Conservation (phyloP, 176 grass and related monocot genomes). For the Chrysopogon serrulatus region DNA sequence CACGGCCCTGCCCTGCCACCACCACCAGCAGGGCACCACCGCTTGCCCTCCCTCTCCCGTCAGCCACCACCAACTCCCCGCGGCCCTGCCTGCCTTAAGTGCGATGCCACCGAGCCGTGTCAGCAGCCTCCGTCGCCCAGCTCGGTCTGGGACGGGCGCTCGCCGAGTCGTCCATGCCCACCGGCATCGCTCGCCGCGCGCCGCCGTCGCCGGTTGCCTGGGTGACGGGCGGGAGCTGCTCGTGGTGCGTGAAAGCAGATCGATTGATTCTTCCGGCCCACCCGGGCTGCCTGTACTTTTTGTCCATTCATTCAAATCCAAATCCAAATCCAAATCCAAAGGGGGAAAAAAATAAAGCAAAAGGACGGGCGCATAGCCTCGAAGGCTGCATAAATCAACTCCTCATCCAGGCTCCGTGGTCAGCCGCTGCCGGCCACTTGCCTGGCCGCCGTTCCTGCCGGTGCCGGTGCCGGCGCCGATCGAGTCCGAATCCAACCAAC, state of each 20-base stretch:
- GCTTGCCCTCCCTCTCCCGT: neutral
- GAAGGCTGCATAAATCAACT: neutral
- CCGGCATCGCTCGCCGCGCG: neutral
- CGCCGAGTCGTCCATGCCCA: neutral
- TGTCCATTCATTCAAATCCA: neutral
- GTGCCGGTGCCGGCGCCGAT: neutral
- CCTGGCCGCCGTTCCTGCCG: neutral
- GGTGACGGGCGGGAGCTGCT: neutral
- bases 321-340: neutral
- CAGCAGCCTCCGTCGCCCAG: neutral
- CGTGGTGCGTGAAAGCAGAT: neutral
- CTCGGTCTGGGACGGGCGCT: neutral
- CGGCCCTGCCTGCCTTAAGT: neutral
- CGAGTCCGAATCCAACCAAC: neutral
- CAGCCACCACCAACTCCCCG: neutral
- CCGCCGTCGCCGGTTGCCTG: too few relatives aligned
- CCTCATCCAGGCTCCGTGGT: constrained; percentile 22
- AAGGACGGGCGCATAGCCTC: constrained; percentile 6
- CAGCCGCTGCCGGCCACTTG: constrained; percentile 56
- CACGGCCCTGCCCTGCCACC: neutral
- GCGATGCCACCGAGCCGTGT: neutral
- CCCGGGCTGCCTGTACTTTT: neutral
- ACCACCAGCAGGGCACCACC: neutral
- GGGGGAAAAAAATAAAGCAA: neutral
- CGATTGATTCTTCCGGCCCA: neutral